These are phyloP conservation scores for Mucor irregularis DNA, from an alignment of 371 early-diverging fungal species.

Conservation along the genomic window DNA sequence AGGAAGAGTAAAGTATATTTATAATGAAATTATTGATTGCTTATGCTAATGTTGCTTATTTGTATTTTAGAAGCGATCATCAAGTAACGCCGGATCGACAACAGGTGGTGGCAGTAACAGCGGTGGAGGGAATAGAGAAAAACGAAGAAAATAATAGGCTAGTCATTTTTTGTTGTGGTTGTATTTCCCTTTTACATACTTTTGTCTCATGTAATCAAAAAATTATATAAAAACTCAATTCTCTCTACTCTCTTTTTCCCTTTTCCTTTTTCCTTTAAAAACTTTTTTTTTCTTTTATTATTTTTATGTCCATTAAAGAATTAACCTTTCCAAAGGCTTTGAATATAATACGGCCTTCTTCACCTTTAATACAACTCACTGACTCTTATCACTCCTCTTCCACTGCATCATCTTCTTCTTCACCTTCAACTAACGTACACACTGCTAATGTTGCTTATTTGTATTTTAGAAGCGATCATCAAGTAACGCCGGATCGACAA, in stretches of 20 bases:
- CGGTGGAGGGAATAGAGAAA: conserved; percentile 25
- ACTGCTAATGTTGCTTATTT: neutral
- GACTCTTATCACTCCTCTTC: conserved; percentile 27
- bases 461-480: conserved; percentile 25
- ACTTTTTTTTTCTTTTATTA: neutral
- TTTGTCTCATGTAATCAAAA: neutral
- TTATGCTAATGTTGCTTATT: neutral
- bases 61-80: conserved; percentile 24
- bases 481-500: conserved; percentile 19
- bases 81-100: conserved; percentile 20
- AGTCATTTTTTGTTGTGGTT: too few relatives aligned
- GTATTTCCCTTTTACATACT: too few relatives aligned
- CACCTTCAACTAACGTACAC: conserved; percentile 29
- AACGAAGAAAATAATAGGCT: conserved; percentile 18
- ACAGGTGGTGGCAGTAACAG: too few relatives aligned
- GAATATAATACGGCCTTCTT: conserved; percentile 33
- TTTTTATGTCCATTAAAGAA: conserved; percentile 25
- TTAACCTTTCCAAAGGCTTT: conserved; percentile 32
- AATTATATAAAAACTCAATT: neutral
- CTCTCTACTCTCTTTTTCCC: neutral
- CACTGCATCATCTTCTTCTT: conserved; percentile 23
- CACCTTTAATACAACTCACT: conserved; percentile 10
- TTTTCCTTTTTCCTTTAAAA: conserved; percentile 3
- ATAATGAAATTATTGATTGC: neutral
- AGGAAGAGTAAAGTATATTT: conserved; percentile 9